Base-by-base conservation (phyloP, 2,329 filamentous ascomycete genomes). In the Hypoxylon sp. region DNA sequence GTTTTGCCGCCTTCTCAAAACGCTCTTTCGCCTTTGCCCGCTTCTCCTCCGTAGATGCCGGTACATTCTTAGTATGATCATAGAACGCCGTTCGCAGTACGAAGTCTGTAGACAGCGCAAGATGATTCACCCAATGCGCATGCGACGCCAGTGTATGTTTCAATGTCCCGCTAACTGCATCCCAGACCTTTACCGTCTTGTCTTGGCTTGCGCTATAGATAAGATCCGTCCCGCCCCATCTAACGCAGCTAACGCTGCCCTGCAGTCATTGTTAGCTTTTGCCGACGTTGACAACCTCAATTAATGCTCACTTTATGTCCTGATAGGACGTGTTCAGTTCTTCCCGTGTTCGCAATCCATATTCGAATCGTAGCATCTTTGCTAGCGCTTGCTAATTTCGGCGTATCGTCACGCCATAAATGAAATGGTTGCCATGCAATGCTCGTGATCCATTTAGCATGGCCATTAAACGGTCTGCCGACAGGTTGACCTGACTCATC, bases 381-480 rank as follows among this genome's bases (percentile, higher is more conserved):
- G 51, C 92, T 96, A 0, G 93, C 92, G 21, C 93, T 97, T 2
- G 93, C 96, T 59, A 99, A 82, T 55, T 93, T 88, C 13, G 93
- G 91, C 13, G 91, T 89, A n/a, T 89, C 91, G 58, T 87, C 85
- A 17, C 86, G 82, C 84, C 95, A 94, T 19, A 92, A 82, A 78
- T 98, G 95, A 79, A 94, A 97, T 9, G 96, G 96, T 78, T 98
- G 93, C 96, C 96, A 99, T 0, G 91, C 89, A 50, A 98, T 83
- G 75, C 89, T 93, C 19, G 92, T 95, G 62, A 98, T 91, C 89
- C 93, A 97, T 80, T 97, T 97, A 0, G 88, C 87, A 77, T 98
- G 96, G 0, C 95, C 96, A 75, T 91, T 94, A 73, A 98, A 83
- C 13, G 90, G 86, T 17, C 87, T 86, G 3, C 93, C 92, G 5